These are phyloP conservation scores for Aspergillus sclerotialis DNA, from an alignment of 2,329 filamentous ascomycete genomes.

Conservation along the genomic window DNA sequence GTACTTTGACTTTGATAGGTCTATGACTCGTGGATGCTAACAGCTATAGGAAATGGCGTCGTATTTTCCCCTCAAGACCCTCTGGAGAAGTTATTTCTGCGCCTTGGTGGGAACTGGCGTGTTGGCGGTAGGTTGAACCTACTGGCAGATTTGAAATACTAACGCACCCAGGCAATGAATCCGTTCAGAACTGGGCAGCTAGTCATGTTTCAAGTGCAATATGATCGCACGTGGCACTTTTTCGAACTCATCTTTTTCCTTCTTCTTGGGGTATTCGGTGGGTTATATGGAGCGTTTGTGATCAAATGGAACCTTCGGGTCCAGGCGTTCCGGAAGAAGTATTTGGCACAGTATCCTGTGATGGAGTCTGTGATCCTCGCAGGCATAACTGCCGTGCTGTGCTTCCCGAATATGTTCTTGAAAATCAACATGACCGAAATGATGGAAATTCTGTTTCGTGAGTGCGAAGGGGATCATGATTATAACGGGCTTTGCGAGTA, in stretches of 20 bases:
- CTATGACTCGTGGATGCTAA: conserved; percentile 9
- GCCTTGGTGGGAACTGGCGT: conserved; percentile 91
- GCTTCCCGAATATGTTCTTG: conserved; percentile 92
- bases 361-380: conserved; percentile 81
- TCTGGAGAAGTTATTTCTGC: conserved; percentile 98
- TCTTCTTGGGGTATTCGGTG: conserved; percentile 84
- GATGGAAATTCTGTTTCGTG: conserved; percentile 95
- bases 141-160: neutral
- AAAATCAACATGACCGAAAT: conserved; percentile 98
- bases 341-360: conserved; percentile 74
- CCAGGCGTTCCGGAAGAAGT: conserved; percentile 90
- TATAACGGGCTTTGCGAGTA: conserved; percentile 85
- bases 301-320: conserved; percentile 95
- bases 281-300: conserved; percentile 90
- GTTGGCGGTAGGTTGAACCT: conserved; percentile 52
- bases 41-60: conserved; percentile 72
- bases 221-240: conserved; percentile 95
- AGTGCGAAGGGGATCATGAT: conserved; percentile 83
- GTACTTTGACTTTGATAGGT: conserved; percentile 20
- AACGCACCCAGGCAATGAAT: conserved; percentile 66
- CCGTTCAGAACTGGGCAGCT: conserved; percentile 94
- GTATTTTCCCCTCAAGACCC: conserved; percentile 91
- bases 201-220: conserved; percentile 98
- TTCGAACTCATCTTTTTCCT: conserved; percentile 94
- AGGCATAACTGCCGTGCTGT: conserved; percentile 78